phyloP scores from a whole-genome alignment of 495 filamentous ascomycete genomes.

The Daldinia bambusicola region DNA sequence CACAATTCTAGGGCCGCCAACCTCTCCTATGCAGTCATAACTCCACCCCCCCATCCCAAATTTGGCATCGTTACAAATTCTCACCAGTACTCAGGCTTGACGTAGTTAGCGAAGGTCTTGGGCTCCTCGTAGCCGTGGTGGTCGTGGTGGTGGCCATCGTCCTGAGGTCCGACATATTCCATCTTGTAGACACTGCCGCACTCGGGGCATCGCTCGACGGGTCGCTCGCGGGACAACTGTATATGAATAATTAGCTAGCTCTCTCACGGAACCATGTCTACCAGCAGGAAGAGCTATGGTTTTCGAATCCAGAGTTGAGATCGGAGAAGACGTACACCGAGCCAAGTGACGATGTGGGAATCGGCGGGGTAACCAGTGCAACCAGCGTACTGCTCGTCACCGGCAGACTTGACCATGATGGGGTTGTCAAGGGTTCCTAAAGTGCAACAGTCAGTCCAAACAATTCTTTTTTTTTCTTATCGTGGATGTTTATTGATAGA shows the following conservation, averaged over 20 bases:
- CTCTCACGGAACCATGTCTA: background rate
- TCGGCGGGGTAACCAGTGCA: slow-evolving; percentile 95
- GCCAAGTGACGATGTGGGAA: slow-evolving; percentile 89
- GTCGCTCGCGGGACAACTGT: slow-evolving; percentile 88
- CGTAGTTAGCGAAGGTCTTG: slow-evolving; percentile 92
- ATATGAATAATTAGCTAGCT: slow-evolving; percentile 23
- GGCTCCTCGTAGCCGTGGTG: slow-evolving; percentile 75
- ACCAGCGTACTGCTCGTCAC: slow-evolving; percentile 95
- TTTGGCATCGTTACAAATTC: slow-evolving; percentile 3
- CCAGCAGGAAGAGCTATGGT: slow-evolving; percentile 4
- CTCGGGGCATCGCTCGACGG: slow-evolving; percentile 91
- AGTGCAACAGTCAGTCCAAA: slow-evolving; percentile 25
- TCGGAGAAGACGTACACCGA: slow-evolving; percentile 71
- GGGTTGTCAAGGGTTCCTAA: slow-evolving; percentile 90
- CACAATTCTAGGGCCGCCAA: slow-evolving; percentile 36
- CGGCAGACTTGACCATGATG: slow-evolving; percentile 86
- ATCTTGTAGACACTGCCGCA: slow-evolving; percentile 96
- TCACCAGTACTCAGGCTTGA: slow-evolving; percentile 92
- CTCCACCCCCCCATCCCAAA: slow-evolving; percentile 10
- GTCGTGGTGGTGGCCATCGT: slow-evolving; percentile 65
- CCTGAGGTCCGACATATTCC: slow-evolving; percentile 88
- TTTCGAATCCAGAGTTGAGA: background rate
- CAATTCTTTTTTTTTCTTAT: background rate
- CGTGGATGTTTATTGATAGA: slow-evolving; percentile 7
- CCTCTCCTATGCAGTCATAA: slow-evolving; percentile 27